A percentile compares a stretch with the other conserved stretches of the same genome.
These are phyloP conservation scores for Coleophoma crateriformis DNA, from an alignment of 2,329 filamentous ascomycete species.

Conservation along the genomic window DNA sequence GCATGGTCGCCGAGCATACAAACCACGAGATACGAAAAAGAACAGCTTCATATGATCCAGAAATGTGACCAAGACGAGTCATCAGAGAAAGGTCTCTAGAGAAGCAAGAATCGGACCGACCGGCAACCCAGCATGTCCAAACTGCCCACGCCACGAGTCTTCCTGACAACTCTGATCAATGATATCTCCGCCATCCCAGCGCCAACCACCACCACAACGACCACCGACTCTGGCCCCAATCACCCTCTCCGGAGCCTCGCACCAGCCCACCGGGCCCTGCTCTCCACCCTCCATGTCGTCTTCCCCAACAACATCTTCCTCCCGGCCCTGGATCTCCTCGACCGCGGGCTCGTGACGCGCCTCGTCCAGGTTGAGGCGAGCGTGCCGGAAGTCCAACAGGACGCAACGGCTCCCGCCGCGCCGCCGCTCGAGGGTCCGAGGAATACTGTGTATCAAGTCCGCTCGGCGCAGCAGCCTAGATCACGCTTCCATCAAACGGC, in stretches of 20 bases:
- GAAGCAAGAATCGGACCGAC: not conserved
- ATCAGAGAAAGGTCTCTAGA: not conserved
- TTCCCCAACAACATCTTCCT: conserved; percentile 72
- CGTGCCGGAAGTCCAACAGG: not conserved
- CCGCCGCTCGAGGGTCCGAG: not conserved
- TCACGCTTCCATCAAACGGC: conserved; percentile 25
- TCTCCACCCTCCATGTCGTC: conserved; percentile 64
- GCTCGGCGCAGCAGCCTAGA: conserved; percentile 24
- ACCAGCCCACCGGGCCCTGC: conserved; percentile 31
- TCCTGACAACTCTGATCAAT: conserved; percentile 23
- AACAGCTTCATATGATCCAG: not conserved
- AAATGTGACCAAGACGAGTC: not conserved
- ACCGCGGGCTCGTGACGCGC: conserved; percentile 65
- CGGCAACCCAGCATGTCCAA: not conserved
- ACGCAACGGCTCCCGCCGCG: not conserved
- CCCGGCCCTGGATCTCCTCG: conserved; percentile 81
- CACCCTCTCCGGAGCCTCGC: conserved; percentile 17
- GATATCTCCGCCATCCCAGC: conserved; percentile 2
- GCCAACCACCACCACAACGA: not conserved
- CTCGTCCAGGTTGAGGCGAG: conserved; percentile 25
- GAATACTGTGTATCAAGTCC: conserved; percentile 15
- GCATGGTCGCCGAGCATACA: too few relatives aligned
- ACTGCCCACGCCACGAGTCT: conserved; percentile 19
- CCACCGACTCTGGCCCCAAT: not conserved
- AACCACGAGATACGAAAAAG: not conserved